These are phyloP conservation scores for Uronychia binucleata DNA, from an alignment of 73 alveolate species.

Conservation along the genomic window DNA sequence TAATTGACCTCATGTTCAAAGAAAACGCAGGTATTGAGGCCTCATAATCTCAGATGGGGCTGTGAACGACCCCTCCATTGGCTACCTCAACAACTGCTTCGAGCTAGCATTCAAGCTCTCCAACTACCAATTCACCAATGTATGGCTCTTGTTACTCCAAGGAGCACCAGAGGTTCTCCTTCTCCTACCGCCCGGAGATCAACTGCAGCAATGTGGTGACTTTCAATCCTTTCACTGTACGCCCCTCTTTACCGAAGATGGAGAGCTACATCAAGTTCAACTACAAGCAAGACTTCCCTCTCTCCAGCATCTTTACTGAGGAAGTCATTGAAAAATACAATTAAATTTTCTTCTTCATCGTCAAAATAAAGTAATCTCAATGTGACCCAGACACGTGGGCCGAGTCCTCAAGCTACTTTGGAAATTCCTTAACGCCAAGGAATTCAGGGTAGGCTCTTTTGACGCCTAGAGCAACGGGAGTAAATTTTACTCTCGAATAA, in stretches of 20 bases:
- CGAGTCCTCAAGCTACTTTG: slow-evolving; percentile 8
- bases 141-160: not conserved
- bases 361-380: not conserved
- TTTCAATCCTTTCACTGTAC: not conserved
- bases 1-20: slow-evolving; percentile 20
- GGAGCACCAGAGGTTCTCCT: slow-evolving; percentile 4
- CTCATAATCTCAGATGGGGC: too few species aligned
- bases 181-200: not conserved
- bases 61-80: slow-evolving; percentile 19
- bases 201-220: not conserved
- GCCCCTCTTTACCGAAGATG: slow-evolving; percentile 32
- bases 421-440: slow-evolving; percentile 11
- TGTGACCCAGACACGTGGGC: not conserved
- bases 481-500: slow-evolving; percentile 2
- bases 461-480: not conserved
- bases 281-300: slow-evolving; percentile 38
- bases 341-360: slow-evolving; percentile 39
- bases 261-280: slow-evolving; percentile 16
- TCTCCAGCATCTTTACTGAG: slow-evolving; percentile 31
- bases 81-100: slow-evolving; percentile 27
- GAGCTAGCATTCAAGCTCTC: slow-evolving; percentile 31
- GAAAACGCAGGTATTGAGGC: too few species aligned
- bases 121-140: not conserved
- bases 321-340: slow-evolving; percentile 39
- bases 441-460: not conserved